Conservation (phyloP, 2,329 filamentous ascomycete species). For the Sarocladium strictum region DNA sequence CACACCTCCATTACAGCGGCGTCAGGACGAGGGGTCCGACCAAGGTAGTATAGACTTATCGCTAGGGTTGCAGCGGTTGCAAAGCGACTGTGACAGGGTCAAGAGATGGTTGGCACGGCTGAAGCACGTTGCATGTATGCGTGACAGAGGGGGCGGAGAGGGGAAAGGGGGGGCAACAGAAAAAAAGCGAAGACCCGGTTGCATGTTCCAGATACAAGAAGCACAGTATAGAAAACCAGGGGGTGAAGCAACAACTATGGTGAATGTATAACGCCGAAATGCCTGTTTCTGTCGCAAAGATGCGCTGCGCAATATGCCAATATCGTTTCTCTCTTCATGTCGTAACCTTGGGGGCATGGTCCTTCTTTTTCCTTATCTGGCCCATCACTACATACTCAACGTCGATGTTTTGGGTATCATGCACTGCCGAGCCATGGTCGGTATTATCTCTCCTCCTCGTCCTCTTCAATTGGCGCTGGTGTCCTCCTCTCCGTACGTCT, state of each 20-base stretch:
- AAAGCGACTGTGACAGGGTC: too few species aligned
- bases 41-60: too few species aligned
- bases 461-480: slow-evolving; percentile 68
- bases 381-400: neutral
- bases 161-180: neutral
- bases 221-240: neutral
- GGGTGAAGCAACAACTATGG: neutral
- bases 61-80: too few species aligned
- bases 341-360: neutral
- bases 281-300: neutral
- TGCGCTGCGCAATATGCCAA: neutral
- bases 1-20: too few species aligned
- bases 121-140: too few species aligned
- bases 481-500: slow-evolving; percentile 63
- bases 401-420: neutral
- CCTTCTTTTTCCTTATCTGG: neutral
- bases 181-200: neutral
- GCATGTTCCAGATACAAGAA: too few species aligned
- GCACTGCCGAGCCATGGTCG: neutral
- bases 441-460: slow-evolving; percentile 51
- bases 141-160: too few species aligned
- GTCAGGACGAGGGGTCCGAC: neutral
- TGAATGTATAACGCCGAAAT: neutral
- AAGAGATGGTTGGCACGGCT: too few species aligned
- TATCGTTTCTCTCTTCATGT: neutral